These are phyloP conservation scores for Chenopodium album DNA, from an alignment of 148 eudicot genomes.

Conservation along the genomic window DNA sequence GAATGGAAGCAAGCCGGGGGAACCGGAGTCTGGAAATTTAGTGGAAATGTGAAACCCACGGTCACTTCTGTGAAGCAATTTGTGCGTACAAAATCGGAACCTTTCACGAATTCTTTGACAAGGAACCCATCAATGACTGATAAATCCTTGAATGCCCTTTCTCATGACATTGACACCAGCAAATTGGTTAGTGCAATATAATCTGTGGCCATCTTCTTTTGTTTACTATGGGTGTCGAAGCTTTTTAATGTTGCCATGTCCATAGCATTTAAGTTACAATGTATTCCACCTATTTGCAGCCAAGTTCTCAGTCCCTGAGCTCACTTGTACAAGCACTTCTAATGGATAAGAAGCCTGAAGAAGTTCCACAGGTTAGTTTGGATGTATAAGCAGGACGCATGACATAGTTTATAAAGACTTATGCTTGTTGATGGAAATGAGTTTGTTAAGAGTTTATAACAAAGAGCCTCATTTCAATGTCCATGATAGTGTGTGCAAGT, in stretches of 20 bases:
- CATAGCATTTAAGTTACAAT: background rate
- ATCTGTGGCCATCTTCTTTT: background rate
- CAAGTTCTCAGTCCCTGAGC: constrained; percentile 64
- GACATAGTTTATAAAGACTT: background rate
- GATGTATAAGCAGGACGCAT: background rate
- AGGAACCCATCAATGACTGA: constrained; percentile 59
- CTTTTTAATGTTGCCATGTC: background rate
- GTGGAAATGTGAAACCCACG: constrained; percentile 67
- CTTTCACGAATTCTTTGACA: constrained; percentile 71
- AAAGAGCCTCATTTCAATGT: background rate
- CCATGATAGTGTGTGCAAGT: background rate
- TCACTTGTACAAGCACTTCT: constrained; percentile 79
- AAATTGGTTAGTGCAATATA: constrained; percentile 46
- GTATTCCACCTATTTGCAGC: constrained; percentile 43
- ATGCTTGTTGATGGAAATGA: background rate
- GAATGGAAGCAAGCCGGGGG: constrained; percentile 91
- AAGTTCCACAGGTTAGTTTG: constrained; percentile 78
- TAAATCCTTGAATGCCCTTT: constrained; percentile 47
- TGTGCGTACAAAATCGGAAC: constrained; percentile 82
- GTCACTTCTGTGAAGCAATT: constrained; percentile 58
- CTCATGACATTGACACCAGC: constrained; percentile 45
- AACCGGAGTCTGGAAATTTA: constrained; percentile 86
- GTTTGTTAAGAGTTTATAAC: background rate
- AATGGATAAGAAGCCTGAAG: constrained; percentile 86
- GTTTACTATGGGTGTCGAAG: constrained; percentile 1